These are phyloP conservation scores for Aspergillus eucalypticola DNA, from an alignment of 2,329 filamentous ascomycete genomes.

Conservation along the genomic window DNA sequence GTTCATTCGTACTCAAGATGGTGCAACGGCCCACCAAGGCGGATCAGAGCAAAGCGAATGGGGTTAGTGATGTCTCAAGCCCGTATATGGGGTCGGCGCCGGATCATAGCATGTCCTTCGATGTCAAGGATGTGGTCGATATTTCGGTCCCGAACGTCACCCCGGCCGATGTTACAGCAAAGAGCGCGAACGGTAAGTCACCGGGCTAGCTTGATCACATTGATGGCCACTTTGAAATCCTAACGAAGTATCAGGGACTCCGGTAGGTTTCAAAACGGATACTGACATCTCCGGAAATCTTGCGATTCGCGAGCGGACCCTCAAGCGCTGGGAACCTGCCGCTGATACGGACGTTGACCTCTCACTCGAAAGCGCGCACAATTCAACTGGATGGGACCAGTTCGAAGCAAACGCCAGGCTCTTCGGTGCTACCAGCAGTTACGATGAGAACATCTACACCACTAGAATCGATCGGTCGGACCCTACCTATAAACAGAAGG, in stretches of 20 bases:
- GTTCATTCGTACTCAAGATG: slow-evolving; percentile 66
- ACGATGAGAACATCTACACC: slow-evolving; percentile 93
- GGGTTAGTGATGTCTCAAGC: slow-evolving; percentile 41
- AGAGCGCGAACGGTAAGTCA: slow-evolving; percentile 58
- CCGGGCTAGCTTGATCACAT: not conserved
- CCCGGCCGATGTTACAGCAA: slow-evolving; percentile 52
- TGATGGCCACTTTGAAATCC: not conserved
- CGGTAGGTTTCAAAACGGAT: slow-evolving; percentile 78
- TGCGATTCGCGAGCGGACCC: slow-evolving; percentile 67
- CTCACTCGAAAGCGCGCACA: slow-evolving; percentile 65
- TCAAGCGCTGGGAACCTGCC: slow-evolving; percentile 81
- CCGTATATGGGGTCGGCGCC: slow-evolving; percentile 46
- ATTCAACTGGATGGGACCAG: slow-evolving; percentile 74
- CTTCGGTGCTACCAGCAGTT: slow-evolving; percentile 86
- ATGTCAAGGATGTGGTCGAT: slow-evolving; percentile 61
- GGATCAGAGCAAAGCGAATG: slow-evolving; percentile 42
- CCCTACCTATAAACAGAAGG: slow-evolving; percentile 75
- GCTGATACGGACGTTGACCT: slow-evolving; percentile 63
- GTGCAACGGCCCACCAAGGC: slow-evolving; percentile 53
- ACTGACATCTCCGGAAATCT: slow-evolving; percentile 79
- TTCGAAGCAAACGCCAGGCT: slow-evolving; percentile 85
- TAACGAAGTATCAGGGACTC: slow-evolving; percentile 56
- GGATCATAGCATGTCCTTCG: slow-evolving; percentile 59
- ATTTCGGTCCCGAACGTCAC: slow-evolving; percentile 56
- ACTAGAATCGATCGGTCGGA: slow-evolving; percentile 83